These are phyloP conservation scores for Aspergillus pseudoglaucus DNA, from an alignment of 2,329 filamentous ascomycete species.

Conservation along the genomic window DNA sequence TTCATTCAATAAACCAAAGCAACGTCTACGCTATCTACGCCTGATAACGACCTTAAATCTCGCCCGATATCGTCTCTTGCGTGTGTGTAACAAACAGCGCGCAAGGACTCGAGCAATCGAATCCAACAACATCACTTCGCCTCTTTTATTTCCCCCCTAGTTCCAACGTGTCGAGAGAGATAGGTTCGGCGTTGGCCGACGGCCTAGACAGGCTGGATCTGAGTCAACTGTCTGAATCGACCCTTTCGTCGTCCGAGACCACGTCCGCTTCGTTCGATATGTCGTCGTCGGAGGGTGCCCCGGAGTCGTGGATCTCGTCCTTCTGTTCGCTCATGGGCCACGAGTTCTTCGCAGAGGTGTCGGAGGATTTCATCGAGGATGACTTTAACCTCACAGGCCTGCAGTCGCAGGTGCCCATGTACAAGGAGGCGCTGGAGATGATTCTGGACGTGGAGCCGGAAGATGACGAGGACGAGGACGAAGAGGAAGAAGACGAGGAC, in stretches of 20 bases:
- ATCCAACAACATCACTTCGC: conserved; percentile 2
- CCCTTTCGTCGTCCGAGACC: conserved; percentile 32
- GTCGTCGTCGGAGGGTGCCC: conserved; percentile 43
- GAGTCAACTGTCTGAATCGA: conserved; percentile 40
- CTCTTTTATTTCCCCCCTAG: conserved; percentile 9
- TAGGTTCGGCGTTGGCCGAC: conserved; percentile 40
- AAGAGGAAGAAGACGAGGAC: conserved; percentile 62
- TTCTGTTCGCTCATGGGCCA: conserved; percentile 94
- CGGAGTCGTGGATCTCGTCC: conserved; percentile 95
- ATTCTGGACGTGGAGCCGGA: conserved; percentile 97
- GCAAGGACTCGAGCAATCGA: background rate
- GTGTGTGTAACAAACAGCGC: no score
- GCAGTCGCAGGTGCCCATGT: conserved; percentile 93
- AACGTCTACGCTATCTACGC: background rate
- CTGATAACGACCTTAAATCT: background rate
- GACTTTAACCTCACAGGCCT: conserved; percentile 98
- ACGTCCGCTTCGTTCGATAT: conserved; percentile 36
- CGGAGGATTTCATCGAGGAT: conserved; percentile 98
- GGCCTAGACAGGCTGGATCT: conserved; percentile 44
- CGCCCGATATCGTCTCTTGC: no score
- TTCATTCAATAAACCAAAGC: background rate
- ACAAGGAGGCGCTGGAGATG: conserved; percentile 99
- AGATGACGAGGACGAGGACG: conserved; percentile 64
- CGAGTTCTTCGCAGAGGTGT: conserved; percentile 98
- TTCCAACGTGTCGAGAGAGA: conserved; percentile 43